Evolutionary conservation across 2,329 filamentous ascomycete species (phyloP), one percentile per base, ranked within the genome.

Genomic region (Sporothrix euskadiensis): DNA sequence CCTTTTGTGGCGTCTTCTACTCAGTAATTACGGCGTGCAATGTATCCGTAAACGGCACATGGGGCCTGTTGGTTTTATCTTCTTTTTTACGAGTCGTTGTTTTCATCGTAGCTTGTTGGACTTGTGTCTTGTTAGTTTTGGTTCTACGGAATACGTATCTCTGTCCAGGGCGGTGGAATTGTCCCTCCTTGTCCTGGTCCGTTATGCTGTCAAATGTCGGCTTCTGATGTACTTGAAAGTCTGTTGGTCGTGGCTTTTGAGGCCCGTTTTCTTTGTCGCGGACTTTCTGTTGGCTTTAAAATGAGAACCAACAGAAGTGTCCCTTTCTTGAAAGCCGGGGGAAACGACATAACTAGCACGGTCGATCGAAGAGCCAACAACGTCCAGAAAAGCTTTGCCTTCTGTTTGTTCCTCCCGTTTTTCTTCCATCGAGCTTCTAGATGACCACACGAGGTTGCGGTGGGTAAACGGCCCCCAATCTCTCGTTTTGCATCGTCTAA

Each of bases 41-140:
- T 61, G 57, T 39, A 16, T 61, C 57, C 57, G 32, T 39, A 61
- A 61, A 61, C 57, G 30, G 30, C 57, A 39, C 57, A 30, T 35
- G 30, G 56, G 26, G 32, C 10, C 32, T 41, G 59, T 63, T 63
- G 59, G 59, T 19, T 5, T 22, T 30, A 30, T 14, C 41, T 56
- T 19, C 41, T 56, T 19, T 39, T 35, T 61, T 39, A 22, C 32
- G 30, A 22, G 19, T 3, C 7, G 54, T 26, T 57, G 54, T 57
- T 57, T 57, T 30, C 7, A n/a, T 56, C 52, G 52, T 56, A 56
- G 49, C 7, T n/a, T 56, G 52, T 26, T 26, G 52, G n/a, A 3
- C 26, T 22, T 8, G 3, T 22, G n/a, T 56, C 52, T 57, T 57
- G 41, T 44, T 44, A 14, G 6, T 44, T 44, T 12, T 35, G 26